phyloP scores from a whole-genome alignment of 148 eudicot genomes.

The Vaccinium corymbosum region DNA sequence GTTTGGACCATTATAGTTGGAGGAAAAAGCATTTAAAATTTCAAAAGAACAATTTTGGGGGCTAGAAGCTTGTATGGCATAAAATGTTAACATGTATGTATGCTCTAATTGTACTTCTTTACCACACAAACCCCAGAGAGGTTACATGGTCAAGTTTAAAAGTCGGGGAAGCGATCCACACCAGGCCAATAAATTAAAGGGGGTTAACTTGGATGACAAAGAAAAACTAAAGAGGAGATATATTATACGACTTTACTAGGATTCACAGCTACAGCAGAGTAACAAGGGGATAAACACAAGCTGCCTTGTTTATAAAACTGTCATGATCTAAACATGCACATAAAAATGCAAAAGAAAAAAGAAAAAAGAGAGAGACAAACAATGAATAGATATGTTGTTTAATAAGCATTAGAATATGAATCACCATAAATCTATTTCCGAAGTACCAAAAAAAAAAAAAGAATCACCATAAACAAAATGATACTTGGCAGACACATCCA shows the following conservation, averaged over 20 bases:
- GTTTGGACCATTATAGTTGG: background rate
- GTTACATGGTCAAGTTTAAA: background rate
- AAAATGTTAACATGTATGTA: background rate
- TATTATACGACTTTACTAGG: background rate
- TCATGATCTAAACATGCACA: background rate
- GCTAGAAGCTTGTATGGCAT: background rate
- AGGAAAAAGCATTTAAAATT: background rate
- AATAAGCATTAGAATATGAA: background rate
- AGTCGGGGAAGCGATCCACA: background rate
- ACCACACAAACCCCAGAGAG: background rate
- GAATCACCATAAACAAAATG: background rate
- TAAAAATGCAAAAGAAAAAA: background rate
- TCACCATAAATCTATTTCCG: no score
- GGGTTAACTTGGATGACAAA: background rate
- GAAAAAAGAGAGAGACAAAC: background rate
- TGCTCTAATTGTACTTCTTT: background rate
- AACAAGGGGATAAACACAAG: background rate
- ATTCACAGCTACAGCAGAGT: background rate
- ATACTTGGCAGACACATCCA: slow-evolving; percentile 11
- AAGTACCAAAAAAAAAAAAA: no score
- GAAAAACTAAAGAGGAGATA: background rate
- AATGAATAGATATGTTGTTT: background rate
- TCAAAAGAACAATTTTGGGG: background rate
- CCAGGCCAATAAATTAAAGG: background rate
- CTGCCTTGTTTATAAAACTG: background rate